A percentile compares a stretch with the other conserved stretches of the same genome.
Conservation (phyloP, 2,329 filamentous ascomycete species). For the Xylaria polymorpha region DNA sequence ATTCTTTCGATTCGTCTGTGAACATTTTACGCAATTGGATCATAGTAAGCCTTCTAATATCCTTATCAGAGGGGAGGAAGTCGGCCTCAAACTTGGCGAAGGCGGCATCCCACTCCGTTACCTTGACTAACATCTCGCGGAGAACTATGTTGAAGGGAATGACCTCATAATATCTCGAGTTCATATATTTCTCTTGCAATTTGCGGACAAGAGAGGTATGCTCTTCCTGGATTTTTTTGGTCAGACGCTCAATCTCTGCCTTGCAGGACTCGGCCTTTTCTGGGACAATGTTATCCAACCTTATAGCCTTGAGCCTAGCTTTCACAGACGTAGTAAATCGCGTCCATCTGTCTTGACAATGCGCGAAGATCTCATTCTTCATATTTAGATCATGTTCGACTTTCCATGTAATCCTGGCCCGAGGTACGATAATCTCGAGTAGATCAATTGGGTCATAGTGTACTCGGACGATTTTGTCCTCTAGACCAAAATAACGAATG, state of each 20-base stretch:
- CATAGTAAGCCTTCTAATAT: conserved; percentile 90
- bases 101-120: conserved; percentile 89
- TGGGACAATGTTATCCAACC: conserved; percentile 88
- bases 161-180: conserved; percentile 95
- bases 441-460: conserved; percentile 94
- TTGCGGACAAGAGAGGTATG: conserved; percentile 78
- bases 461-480: conserved; percentile 85
- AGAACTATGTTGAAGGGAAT: conserved; percentile 92
- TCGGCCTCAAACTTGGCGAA: conserved; percentile 93
- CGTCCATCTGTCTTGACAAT: conserved; percentile 83
- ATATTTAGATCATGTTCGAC: conserved; percentile 92
- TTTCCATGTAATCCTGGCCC: conserved; percentile 94
- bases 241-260: conserved; percentile 81
- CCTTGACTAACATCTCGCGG: conserved; percentile 90
- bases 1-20: conserved; percentile 85
- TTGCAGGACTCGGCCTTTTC: conserved; percentile 88
- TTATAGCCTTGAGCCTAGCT: conserved; percentile 85
- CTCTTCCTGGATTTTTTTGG: conserved; percentile 85
- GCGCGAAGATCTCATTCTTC: conserved; percentile 90
- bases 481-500: conserved; percentile 89
- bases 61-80: conserved; percentile 94
- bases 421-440: conserved; percentile 92
- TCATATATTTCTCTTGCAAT: conserved; percentile 90
- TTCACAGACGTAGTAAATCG: conserved; percentile 91
- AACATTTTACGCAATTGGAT: conserved; percentile 96